Conservation (phyloP, 1,139 yeast genomes). For the Hyphopichia wangnamkhiaoensis region DNA sequence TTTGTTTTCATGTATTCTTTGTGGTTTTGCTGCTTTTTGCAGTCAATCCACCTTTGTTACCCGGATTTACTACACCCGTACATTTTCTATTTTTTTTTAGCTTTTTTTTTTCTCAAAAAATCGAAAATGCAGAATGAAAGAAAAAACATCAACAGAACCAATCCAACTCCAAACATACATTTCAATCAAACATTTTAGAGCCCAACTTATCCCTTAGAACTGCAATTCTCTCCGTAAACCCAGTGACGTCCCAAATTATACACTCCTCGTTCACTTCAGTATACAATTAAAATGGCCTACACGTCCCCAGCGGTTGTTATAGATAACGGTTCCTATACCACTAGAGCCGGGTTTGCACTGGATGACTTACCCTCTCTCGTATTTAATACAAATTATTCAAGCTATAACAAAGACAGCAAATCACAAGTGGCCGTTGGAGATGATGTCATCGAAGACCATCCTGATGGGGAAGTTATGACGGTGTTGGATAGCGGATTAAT, state of each 20-base stretch:
- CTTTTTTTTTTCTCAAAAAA: no score
- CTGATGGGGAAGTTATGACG: slow-evolving; percentile 58
- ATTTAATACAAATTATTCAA: slow-evolving; percentile 57
- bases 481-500: slow-evolving; percentile 64
- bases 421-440: slow-evolving; percentile 50
- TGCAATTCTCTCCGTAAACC: no score
- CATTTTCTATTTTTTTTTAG: neutral
- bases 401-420: slow-evolving; percentile 24
- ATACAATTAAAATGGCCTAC: slow-evolving; percentile 25
- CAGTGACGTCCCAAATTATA: no score
- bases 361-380: slow-evolving; percentile 64
- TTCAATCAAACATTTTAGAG: no score
- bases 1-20: no score
- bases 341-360: slow-evolving; percentile 71
- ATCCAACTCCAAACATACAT: no score
- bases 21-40: no score
- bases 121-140: neutral
- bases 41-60: neutral
- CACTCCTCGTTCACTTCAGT: neutral
- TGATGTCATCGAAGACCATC: slow-evolving; percentile 43
- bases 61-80: neutral
- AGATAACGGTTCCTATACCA: slow-evolving; percentile 65
- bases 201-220: no score
- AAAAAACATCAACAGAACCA: neutral
- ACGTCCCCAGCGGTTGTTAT: slow-evolving; percentile 62